Percentiles rank a stretch among this genome's conserved stretches.
Conservation (phyloP, 1,139 yeast genomes). For the Taiozyma sp. region DNA sequence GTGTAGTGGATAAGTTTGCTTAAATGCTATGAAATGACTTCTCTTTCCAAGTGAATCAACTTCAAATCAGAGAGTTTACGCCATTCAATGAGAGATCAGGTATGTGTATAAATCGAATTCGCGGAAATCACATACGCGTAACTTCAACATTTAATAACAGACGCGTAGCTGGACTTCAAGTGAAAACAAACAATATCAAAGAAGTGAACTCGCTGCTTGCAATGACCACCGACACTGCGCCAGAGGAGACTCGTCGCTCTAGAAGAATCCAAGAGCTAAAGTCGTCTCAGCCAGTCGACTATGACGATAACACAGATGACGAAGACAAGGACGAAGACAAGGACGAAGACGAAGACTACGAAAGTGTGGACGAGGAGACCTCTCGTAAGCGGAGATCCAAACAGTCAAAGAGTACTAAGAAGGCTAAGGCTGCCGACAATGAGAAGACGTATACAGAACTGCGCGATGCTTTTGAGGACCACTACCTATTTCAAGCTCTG, state of each 20-base stretch:
- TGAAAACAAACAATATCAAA: neutral
- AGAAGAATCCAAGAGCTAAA: conserved; percentile 7
- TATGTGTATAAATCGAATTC: neutral
- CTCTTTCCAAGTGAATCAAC: too few relatives aligned
- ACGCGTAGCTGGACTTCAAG: neutral
- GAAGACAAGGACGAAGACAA: too few relatives aligned
- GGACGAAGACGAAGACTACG: too few relatives aligned
- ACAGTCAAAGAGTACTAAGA: conserved; percentile 5
- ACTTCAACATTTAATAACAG: neutral
- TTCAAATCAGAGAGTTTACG: too few relatives aligned
- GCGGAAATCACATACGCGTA: neutral
- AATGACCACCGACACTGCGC: conserved; percentile 4
- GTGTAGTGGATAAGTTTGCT: too few relatives aligned
- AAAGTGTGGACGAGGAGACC: conserved; percentile 5
- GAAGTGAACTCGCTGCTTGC: neutral
- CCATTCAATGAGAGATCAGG: too few relatives aligned
- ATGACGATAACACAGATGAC: conserved; percentile 13
- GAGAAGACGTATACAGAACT: conserved; percentile 14
- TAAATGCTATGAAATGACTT: too few relatives aligned
- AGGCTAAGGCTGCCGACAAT: conserved; percentile 5
- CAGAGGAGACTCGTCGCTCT: conserved; percentile 9
- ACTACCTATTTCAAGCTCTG: conserved; percentile 50
- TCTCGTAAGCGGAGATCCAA: conserved; percentile 8
- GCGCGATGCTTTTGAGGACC: conserved; percentile 43
- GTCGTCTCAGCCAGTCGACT: conserved; percentile 14